Conservation (phyloP, 768 basidiomycete genomes). For the Lanmaoa rubissima region DNA sequence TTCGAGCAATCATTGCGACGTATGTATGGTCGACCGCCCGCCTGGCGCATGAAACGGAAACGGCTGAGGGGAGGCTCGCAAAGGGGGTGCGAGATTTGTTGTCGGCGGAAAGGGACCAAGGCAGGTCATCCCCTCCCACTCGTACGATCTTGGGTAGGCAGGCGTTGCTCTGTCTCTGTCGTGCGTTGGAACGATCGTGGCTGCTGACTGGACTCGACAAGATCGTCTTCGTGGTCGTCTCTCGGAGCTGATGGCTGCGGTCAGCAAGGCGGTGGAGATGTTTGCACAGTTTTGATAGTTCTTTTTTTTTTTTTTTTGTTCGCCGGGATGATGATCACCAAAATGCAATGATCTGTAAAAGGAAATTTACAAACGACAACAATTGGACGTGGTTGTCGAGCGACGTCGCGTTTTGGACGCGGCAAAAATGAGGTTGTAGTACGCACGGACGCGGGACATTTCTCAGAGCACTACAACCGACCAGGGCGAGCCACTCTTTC, state of each 20-base stretch:
- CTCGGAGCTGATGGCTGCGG: conserved; percentile 26
- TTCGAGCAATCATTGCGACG: conserved; percentile 9
- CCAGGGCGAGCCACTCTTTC: not conserved
- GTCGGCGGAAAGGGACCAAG: conserved; percentile 29
- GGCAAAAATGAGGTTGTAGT: conserved; percentile 8
- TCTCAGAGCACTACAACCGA: conserved; percentile 2
- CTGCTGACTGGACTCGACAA: conserved; percentile 21
- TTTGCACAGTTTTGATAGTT: conserved; percentile 17
- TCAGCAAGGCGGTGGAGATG: conserved; percentile 27
- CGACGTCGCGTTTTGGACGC: conserved; percentile 8
- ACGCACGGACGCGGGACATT: conserved; percentile 1
- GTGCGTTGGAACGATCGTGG: not conserved
- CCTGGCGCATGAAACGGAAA: conserved; percentile 15
- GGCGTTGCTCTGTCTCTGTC: conserved; percentile 3
- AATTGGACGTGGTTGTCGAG: conserved; percentile 14
- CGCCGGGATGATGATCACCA: not conserved
- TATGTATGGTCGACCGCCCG: conserved; percentile 31
- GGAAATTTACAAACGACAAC: conserved; percentile 22
- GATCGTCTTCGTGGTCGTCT: conserved; percentile 24
- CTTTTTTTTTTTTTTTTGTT: not conserved
- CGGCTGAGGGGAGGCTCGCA: conserved; percentile 11
- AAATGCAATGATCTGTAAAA: conserved; percentile 20
- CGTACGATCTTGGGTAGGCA: conserved; percentile 25
- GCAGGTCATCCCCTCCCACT: conserved; percentile 31
- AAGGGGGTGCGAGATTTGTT: conserved; percentile 19